Conservation (phyloP, 306 rosid genomes). For the Delonix regia region DNA sequence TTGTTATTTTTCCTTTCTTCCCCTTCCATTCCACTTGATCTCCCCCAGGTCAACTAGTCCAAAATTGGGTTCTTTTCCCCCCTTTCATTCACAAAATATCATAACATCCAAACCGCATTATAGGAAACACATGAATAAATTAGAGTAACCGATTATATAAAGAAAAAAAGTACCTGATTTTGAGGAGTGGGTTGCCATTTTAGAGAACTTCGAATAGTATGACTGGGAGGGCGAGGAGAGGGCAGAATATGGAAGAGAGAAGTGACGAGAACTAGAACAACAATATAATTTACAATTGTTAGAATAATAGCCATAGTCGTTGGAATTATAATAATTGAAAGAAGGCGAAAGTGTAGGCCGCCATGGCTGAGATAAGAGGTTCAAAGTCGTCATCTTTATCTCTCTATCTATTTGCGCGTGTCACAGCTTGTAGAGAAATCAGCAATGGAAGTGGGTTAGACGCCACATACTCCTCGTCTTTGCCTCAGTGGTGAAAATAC, state of each 20-base stretch:
- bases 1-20: not conserved
- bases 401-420: not conserved
- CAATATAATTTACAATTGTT: slow-evolving; percentile 32
- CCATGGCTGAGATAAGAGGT: slow-evolving; percentile 46
- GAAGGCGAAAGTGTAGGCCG: slow-evolving; percentile 39
- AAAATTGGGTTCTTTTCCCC: not conserved
- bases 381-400: slow-evolving; percentile 51
- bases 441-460: not conserved
- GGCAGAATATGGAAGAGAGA: slow-evolving; percentile 34
- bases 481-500: not conserved
- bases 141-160: not conserved
- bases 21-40: too few relatives aligned
- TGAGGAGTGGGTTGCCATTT: slow-evolving; percentile 43
- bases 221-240: slow-evolving; percentile 31
- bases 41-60: not conserved
- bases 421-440: not conserved
- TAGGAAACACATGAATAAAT: not conserved
- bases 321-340: not conserved
- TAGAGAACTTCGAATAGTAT: slow-evolving; percentile 38
- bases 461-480: slow-evolving; percentile 27
- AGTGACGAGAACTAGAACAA: slow-evolving; percentile 27
- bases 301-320: not conserved
- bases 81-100: not conserved
- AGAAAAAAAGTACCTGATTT: slow-evolving; percentile 46
- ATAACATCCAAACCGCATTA: slow-evolving; percentile 29